phyloP scores from a whole-genome alignment of 805 yeast genomes.

The Groenewaldozyma tartarivorans region DNA sequence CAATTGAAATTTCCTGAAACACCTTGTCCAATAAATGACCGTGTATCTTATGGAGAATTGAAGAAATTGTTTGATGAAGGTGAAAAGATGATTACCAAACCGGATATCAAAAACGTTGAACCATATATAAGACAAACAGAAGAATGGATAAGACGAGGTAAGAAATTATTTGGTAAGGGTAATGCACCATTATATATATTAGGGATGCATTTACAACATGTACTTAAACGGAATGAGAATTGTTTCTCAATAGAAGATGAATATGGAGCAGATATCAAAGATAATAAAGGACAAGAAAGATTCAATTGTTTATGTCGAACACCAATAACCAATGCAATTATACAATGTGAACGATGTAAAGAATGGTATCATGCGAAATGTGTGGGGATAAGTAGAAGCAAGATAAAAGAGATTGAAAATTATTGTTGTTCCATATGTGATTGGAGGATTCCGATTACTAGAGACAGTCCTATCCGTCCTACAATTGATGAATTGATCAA shows the following conservation, averaged over 20 bases:
- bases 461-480: slow-evolving; percentile 27
- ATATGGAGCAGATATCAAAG: background rate
- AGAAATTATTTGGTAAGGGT: slow-evolving; percentile 28
- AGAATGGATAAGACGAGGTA: slow-evolving; percentile 31
- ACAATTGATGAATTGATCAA: slow-evolving; percentile 26
- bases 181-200: slow-evolving; percentile 28
- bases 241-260: slow-evolving; percentile 10
- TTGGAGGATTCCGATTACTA: slow-evolving; percentile 23
- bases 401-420: slow-evolving; percentile 24
- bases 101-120: slow-evolving; percentile 17
- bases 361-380: slow-evolving; percentile 94
- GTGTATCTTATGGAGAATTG: slow-evolving; percentile 22
- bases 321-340: slow-evolving; percentile 65
- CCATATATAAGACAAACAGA: slow-evolving; percentile 23
- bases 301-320: slow-evolving; percentile 35
- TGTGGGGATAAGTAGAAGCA: slow-evolving; percentile 33
- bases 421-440: slow-evolving; percentile 52
- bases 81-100: slow-evolving; percentile 12
- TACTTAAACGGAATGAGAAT: slow-evolving; percentile 15
- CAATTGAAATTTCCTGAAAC: slow-evolving; percentile 18
- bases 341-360: slow-evolving; percentile 81
- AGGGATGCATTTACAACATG: slow-evolving; percentile 20
- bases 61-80: slow-evolving; percentile 21
- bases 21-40: background rate
- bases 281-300: slow-evolving; percentile 19